Base-by-base conservation (phyloP, 1,284 basidiomycete genomes). In the Wolfiporia cocos region DNA sequence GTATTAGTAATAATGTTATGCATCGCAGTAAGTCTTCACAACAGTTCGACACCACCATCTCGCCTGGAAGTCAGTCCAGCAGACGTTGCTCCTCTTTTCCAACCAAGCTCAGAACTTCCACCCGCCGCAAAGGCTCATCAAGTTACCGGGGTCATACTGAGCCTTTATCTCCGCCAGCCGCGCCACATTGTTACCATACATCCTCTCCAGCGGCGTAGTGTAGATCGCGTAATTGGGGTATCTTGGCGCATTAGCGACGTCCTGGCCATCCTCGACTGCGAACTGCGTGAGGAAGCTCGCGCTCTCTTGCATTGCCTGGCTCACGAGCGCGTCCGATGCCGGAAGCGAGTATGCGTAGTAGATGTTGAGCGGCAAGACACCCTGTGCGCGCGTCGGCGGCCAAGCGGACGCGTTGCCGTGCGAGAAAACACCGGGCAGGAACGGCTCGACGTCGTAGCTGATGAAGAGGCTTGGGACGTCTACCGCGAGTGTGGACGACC, bases 51-150 rank as follows among this genome's bases (percentile, higher is more conserved):
- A n/a, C n/a, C n/a, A n/a, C n/a, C n/a, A n/a, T n/a, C n/a, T n/a
- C n/a, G n/a, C n/a, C n/a, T n/a, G n/a, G n/a, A n/a, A n/a, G n/a
- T n/a, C n/a, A n/a, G n/a, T n/a, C n/a, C n/a, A n/a, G n/a, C n/a
- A n/a, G n/a, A n/a, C n/a, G n/a, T n/a, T n/a, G n/a, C n/a, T n/a
- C n/a, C n/a, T n/a, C n/a, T n/a, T n/a, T n/a, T n/a, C n/a, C n/a
- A n/a, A n/a, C n/a, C n/a, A n/a, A n/a, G n/a, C n/a, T 48, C 41
- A 52, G 32, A 65, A 50, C 53, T 65, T 66, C 54, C 57, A 78
- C 3, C 78, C 78, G 4, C 77, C 78, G 12, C 76, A 65, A n/a
- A 78, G 68, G 11, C 61, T 67, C 76, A 81, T 81, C 20, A 79
- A 62, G 44, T 73, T 67, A 5, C 54, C 39, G 0, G 74, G 76